Base-by-base conservation (phyloP, 1,139 yeast species). In the Dujonia santamariae region DNA sequence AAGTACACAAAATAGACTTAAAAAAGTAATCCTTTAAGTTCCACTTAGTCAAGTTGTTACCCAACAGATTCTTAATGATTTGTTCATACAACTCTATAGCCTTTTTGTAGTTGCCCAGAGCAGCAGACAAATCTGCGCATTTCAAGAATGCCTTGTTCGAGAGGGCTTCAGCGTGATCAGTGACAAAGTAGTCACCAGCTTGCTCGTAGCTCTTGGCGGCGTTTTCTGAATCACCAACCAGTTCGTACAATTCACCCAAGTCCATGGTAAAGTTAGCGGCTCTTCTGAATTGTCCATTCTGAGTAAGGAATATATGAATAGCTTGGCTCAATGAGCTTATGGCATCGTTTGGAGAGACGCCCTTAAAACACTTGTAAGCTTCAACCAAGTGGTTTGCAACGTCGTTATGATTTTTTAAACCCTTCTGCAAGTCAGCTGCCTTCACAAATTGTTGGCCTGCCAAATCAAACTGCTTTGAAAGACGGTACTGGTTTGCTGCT, bases 231-330 rank as follows among this genome's bases (percentile, higher is more conserved):
- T 90, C 95, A 36, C 75, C 74, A 24, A 85, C 65, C 32, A 72
- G 72, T 58, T 92, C 97, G 54, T 85, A 87, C 31, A 92, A 61
- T 45, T 80, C 92, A 3, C 90, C 98, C 50, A 92, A 72, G 55
- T 92, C 97, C 70, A 84, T 78, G 51, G 92, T 84, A 61, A 85
- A 90, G 54, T 87, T 87, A 14, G 98, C 98, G 16, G 96, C 96
- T 55, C 98, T 74, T 55, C 98, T 79, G 62, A 92, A 94, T 55
- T 90, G 96, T 11, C 98, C 98, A 46, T 88, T 79, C 44, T 80
- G 75, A 1, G 96, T 87, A 43, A 68, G 64, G 59, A 90, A 90
- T 49, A 86, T 72, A 45, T 78, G 82, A 41, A 92, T 81, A 1
- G 97, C 96, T 48, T 74, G 75, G 39, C 78, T 73, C 43, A 92